Evolutionary conservation across 768 basidiomycete genomes (phyloP).

Genomic region (Mycena polygramma): DNA sequence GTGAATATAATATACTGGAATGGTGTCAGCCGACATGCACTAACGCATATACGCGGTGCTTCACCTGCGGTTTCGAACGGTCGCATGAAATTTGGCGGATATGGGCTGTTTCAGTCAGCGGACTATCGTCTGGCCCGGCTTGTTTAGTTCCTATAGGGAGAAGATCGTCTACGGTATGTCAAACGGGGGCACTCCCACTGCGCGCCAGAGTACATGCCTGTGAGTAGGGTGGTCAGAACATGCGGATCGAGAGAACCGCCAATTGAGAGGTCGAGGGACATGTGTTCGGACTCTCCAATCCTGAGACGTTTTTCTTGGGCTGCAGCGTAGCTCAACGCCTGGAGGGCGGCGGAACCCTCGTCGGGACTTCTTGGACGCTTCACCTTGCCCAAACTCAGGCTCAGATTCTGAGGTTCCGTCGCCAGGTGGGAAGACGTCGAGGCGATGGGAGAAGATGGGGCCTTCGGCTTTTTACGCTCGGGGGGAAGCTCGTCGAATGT

Average conservation of each 20-base stretch:
- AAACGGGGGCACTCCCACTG: neutral
- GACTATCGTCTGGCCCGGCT: slow-evolving; percentile 35
- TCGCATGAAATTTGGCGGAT: slow-evolving; percentile 41
- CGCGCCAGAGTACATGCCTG: slow-evolving; percentile 23
- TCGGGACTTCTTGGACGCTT: slow-evolving; percentile 38
- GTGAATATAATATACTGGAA: slow-evolving; percentile 39
- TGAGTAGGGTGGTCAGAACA: slow-evolving; percentile 35
- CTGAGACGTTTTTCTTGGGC: slow-evolving; percentile 37
- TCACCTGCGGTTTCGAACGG: slow-evolving; percentile 37
- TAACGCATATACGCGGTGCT: neutral
- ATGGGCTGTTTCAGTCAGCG: slow-evolving; percentile 32
- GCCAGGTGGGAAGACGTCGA: slow-evolving; percentile 26
- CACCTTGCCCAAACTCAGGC: slow-evolving; percentile 16
- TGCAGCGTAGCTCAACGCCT: slow-evolving; percentile 38
- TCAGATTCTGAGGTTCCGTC: slow-evolving; percentile 8
- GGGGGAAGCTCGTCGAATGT: slow-evolving; percentile 40
- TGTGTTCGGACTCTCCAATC: slow-evolving; percentile 30
- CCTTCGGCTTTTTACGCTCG: slow-evolving; percentile 38
- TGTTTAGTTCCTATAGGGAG: slow-evolving; percentile 34
- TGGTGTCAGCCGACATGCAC: neutral
- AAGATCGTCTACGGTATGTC: slow-evolving; percentile 21
- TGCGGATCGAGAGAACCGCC: slow-evolving; percentile 32
- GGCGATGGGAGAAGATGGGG: slow-evolving; percentile 15
- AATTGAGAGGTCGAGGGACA: slow-evolving; percentile 35
- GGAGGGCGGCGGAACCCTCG: slow-evolving; percentile 36